phyloP scores from a whole-genome alignment of 805 yeast species.

The Wickerhamomyces canadensis region DNA sequence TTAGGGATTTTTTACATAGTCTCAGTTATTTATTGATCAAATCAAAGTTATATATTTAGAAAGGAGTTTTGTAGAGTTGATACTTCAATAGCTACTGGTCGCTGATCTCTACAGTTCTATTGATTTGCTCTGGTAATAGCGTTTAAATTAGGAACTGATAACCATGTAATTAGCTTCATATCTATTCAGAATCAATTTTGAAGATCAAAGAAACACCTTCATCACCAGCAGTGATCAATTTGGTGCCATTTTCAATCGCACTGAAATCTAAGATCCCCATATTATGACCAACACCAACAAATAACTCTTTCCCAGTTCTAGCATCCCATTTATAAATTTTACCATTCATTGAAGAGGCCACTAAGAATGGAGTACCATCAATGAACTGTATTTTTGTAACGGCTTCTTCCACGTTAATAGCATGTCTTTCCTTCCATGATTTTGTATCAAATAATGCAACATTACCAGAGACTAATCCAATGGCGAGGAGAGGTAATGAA shows the following conservation, averaged over 20 bases:
- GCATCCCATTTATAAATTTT: slow-evolving; percentile 82
- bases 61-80: too few relatives aligned
- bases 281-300: slow-evolving; percentile 85
- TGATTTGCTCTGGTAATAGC: too few relatives aligned
- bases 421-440: slow-evolving; percentile 81
- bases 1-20: too few relatives aligned
- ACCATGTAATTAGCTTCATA: too few relatives aligned
- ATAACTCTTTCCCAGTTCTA: slow-evolving; percentile 73
- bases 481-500: slow-evolving; percentile 59
- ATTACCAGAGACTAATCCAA: slow-evolving; percentile 87
- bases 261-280: slow-evolving; percentile 91
- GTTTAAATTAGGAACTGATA: too few relatives aligned
- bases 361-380: slow-evolving; percentile 46
- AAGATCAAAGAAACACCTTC: slow-evolving; percentile 83
- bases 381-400: slow-evolving; percentile 75
- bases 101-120: too few relatives aligned
- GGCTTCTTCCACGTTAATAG: slow-evolving; percentile 69
- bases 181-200: slow-evolving; percentile 11
- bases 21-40: too few relatives aligned
- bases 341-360: slow-evolving; percentile 82
- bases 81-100: too few relatives aligned
- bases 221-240: slow-evolving; percentile 89
- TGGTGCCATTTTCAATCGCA: slow-evolving; percentile 56
- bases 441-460: slow-evolving; percentile 76
- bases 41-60: too few relatives aligned